phyloP scores from a whole-genome alignment of 257 asterid species.

The Marsdenia floribunda region DNA sequence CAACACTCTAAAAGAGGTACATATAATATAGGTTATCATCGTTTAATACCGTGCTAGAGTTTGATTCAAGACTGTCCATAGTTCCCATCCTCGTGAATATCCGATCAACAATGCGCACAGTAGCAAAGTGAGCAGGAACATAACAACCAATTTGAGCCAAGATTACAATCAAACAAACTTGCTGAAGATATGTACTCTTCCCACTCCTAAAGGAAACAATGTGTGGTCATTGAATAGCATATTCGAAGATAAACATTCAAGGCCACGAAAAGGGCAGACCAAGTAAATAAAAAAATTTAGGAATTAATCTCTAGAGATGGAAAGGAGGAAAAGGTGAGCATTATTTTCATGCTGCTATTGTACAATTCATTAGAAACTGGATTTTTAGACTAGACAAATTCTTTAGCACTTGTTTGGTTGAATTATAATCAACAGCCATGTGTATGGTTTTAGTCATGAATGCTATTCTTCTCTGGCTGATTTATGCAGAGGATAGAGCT shows the following conservation, averaged over 20 bases:
- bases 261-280: background rate
- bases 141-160: constrained; percentile 98
- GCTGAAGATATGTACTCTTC: constrained; percentile 97
- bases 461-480: background rate
- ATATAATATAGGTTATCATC: background rate
- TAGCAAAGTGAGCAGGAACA: constrained; percentile 88
- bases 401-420: no score
- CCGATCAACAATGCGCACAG: constrained; percentile 80
- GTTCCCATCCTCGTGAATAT: constrained; percentile 99
- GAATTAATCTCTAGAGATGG: background rate
- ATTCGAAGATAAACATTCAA: background rate
- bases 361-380: background rate
- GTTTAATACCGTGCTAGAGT: constrained; percentile 82
- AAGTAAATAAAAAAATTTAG: background rate
- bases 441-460: background rate
- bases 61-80: constrained; percentile 83
- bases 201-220: constrained; percentile 71
- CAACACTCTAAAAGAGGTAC: background rate
- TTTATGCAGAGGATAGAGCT: background rate
- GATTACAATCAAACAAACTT: constrained; percentile 79
- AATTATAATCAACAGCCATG: background rate
- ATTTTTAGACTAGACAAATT: background rate
- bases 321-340: background rate
- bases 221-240: background rate
- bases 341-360: background rate